Percentiles rank a stretch among this genome's conserved stretches.
phyloP scores from a whole-genome alignment of 2,329 filamentous ascomycete species.

The Coccinonectria pachysandricola region DNA sequence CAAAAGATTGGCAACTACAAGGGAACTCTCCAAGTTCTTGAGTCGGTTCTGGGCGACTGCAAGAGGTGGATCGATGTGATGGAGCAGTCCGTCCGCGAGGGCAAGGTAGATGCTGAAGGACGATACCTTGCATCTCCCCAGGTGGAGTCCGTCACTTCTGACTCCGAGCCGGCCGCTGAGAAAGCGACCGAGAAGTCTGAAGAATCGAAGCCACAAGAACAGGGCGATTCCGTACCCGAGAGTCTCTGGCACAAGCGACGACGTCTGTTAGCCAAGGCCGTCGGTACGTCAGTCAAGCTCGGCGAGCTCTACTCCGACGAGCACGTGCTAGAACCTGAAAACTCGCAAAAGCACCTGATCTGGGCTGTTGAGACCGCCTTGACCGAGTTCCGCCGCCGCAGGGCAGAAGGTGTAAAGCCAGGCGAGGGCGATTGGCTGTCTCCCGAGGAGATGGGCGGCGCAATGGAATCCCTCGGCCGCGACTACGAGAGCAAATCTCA shows the following conservation, averaged over 20 bases:
- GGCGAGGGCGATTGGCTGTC: slow-evolving; percentile 64
- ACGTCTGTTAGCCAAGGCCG: slow-evolving; percentile 60
- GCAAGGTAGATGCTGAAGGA: slow-evolving; percentile 32
- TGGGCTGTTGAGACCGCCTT: slow-evolving; percentile 76
- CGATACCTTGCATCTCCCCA: slow-evolving; percentile 16
- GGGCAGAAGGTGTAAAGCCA: slow-evolving; percentile 55
- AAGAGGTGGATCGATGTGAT: slow-evolving; percentile 47
- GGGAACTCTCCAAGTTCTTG: slow-evolving; percentile 65
- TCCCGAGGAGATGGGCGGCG: slow-evolving; percentile 60
- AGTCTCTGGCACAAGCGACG: slow-evolving; percentile 49
- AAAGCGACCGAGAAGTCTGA: slow-evolving; percentile 1
- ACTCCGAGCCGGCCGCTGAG: slow-evolving; percentile 3
- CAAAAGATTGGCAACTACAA: slow-evolving; percentile 64
- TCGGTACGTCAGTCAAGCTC: slow-evolving; percentile 72
- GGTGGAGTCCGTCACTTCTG: slow-evolving; percentile 4
- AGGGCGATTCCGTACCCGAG: slow-evolving; percentile 26
- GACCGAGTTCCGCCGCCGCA: slow-evolving; percentile 60
- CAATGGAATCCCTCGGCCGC: slow-evolving; percentile 64
- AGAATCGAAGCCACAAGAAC: slow-evolving; percentile 12
- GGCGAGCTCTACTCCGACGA: slow-evolving; percentile 72
- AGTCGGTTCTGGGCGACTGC: slow-evolving; percentile 64
- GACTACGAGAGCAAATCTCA: slow-evolving; percentile 65
- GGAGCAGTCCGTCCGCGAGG: slow-evolving; percentile 39
- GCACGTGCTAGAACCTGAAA: slow-evolving; percentile 62
- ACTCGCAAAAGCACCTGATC: slow-evolving; percentile 61